Conservation (phyloP, 2,329 filamentous ascomycete genomes). For the Penicillium freii region DNA sequence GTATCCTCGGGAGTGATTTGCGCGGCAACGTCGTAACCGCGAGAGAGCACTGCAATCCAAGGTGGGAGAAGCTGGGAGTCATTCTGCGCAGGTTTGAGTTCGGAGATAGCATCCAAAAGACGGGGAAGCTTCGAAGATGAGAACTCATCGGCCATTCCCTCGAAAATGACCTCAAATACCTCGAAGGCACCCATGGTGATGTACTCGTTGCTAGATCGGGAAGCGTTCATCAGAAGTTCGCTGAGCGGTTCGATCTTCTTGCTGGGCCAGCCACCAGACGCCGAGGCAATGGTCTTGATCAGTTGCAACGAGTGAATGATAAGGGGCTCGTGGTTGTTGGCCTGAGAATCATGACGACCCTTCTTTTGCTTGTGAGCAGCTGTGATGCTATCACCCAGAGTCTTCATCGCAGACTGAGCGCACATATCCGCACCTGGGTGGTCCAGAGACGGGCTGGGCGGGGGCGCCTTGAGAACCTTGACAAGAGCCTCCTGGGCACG, state of each 20-base stretch:
- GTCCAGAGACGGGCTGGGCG: conserved; percentile 86
- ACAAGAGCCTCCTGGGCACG: conserved; percentile 85
- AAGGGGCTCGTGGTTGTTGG: conserved; percentile 68
- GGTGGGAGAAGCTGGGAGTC: conserved; percentile 92
- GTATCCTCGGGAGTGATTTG: conserved; percentile 87
- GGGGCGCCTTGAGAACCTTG: conserved; percentile 77
- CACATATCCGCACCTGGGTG: conserved; percentile 96
- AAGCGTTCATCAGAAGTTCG: conserved; percentile 83
- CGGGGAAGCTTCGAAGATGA: conserved; percentile 86
- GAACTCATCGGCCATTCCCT: conserved; percentile 81
- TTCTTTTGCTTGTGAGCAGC: conserved; percentile 68
- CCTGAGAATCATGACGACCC: conserved; percentile 40
- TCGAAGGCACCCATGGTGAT: conserved; percentile 96
- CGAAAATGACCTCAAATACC: conserved; percentile 96
- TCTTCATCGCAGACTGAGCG: conserved; percentile 82
- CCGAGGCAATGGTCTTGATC: conserved; percentile 81
- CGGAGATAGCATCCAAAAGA: conserved; percentile 85
- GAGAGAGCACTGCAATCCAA: conserved; percentile 92
- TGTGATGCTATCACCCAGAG: conserved; percentile 69
- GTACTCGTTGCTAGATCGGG: conserved; percentile 87
- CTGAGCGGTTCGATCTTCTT: conserved; percentile 92
- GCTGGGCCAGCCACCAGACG: conserved; percentile 92
- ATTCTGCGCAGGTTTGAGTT: conserved; percentile 85
- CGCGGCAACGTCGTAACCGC: conserved; percentile 90
- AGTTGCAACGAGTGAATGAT: conserved; percentile 91